Percentiles rank a stretch among this genome's conserved stretches.
These are phyloP conservation scores for Codiaeum variegatum DNA, from an alignment of 441 rosid genomes.

Conservation along the genomic window DNA sequence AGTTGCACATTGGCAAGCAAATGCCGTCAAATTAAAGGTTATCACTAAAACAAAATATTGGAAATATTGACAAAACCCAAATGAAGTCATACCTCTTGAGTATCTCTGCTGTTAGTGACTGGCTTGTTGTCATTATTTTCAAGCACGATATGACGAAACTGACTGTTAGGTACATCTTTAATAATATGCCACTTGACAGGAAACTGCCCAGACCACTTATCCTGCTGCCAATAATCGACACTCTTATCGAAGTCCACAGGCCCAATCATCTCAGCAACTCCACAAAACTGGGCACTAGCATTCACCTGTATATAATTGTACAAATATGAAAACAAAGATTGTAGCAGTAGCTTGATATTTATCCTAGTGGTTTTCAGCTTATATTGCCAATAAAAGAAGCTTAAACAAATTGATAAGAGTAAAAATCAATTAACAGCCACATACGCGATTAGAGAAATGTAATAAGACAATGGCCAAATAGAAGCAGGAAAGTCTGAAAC, in stretches of 20 bases:
- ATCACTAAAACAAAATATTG: background rate
- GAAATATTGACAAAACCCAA: conserved; percentile 1
- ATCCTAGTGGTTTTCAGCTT: background rate
- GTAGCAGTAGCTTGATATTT: background rate
- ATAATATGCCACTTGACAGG: conserved; percentile 86
- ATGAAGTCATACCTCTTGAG: conserved; percentile 72
- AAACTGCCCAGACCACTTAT: conserved; percentile 92
- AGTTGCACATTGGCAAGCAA: conserved; percentile 5
- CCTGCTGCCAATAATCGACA: conserved; percentile 96
- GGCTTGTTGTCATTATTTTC: conserved; percentile 88
- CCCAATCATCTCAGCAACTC: conserved; percentile 89
- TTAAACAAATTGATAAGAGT: background rate
- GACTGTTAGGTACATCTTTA: conserved; percentile 75
- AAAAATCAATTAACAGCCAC: background rate
- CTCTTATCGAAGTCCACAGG: conserved; percentile 71
- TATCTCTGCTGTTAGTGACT: conserved; percentile 91
- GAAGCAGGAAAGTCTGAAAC: background rate
- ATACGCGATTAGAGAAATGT: background rate
- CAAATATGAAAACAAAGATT: background rate
- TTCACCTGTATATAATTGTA: conserved; percentile 52
- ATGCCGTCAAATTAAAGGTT: background rate
- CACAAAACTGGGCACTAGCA: conserved; percentile 93
- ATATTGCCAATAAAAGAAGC: background rate
- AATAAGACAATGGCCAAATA: background rate
- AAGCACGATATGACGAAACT: conserved; percentile 70